Evolutionary conservation across 805 yeast genomes (phyloP), one percentile per base, ranked within the genome.

Genomic region (Torulaspora delbrueckii): DNA sequence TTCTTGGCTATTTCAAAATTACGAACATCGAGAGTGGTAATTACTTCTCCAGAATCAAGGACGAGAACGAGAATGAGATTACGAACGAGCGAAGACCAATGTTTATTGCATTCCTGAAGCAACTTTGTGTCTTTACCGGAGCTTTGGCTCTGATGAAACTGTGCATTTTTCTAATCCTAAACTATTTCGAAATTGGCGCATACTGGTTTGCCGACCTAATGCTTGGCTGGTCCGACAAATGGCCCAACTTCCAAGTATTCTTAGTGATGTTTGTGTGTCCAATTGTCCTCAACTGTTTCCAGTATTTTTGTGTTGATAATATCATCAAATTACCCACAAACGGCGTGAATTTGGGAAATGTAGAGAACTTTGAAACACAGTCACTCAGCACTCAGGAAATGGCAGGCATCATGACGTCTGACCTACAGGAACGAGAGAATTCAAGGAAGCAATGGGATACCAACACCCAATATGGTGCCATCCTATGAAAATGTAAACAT

Each of bases 191-290:
- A 50, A 70, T 71, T 32, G 70, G 85, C 37, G 88, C 95, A 10
- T 81, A 81, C 47, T 79, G 86, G 71, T 74, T 88, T 43, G 90
- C 95, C 10, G 78, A 83, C 46, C 73, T 85, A 63, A 66, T 89
- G 27, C 69, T 91, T 22, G 78, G 86, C n/a, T 86, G 96, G 93
- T 78, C 93, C 4, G 82, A 84, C 56, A 78, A 77, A 43, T 81
- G 81, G 63, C 93, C 95, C 2, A 80, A 84, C 51, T 73, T 88
- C 31, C 96, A 93, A 63, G 86, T 91, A 12, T 82, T 85, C 32
- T 76, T 91, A 50, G 96, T 93, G 22, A 84, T 91, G 81, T 78
- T 93, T 60, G 76, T 86, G 7, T 84, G 84, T 53, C 95, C 95
- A 1, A 71, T 84, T 5, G 62, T 83, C 48, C 74, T 86, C 76